Conservation (phyloP, 768 basidiomycete species). For the Lepiota subincarnata region DNA sequence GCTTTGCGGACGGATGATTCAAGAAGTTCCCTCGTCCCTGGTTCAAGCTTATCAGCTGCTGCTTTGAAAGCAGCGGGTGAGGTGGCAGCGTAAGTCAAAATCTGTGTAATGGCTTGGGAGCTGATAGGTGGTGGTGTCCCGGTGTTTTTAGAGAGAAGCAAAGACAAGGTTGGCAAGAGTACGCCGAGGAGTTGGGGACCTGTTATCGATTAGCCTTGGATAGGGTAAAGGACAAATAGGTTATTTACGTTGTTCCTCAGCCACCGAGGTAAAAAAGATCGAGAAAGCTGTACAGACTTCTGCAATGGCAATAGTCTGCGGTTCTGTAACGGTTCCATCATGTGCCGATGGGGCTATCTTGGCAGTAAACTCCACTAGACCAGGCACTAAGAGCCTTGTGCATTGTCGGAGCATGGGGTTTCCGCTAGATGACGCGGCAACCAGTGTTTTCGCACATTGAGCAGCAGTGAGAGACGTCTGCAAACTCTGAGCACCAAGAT, state of each 20-base stretch:
- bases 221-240: not conserved
- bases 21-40: constrained; percentile 51
- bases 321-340: constrained; percentile 51
- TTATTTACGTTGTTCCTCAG: constrained; percentile 60
- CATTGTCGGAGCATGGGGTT: constrained; percentile 69
- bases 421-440: constrained; percentile 64
- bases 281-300: constrained; percentile 84
- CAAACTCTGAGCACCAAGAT: not conserved
- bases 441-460: constrained; percentile 85
- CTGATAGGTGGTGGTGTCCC: constrained; percentile 48
- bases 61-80: constrained; percentile 82
- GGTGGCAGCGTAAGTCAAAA: constrained; percentile 67
- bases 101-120: constrained; percentile 55
- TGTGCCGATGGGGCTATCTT: constrained; percentile 59
- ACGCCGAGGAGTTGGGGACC: constrained; percentile 67
- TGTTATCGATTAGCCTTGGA: constrained; percentile 22
- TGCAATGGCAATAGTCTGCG: constrained; percentile 57
- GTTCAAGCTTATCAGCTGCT: constrained; percentile 65
- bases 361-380: constrained; percentile 76
- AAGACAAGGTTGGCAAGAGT: constrained; percentile 68
- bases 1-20: constrained; percentile 79
- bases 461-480: constrained; percentile 82
- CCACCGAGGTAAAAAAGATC: constrained; percentile 51
- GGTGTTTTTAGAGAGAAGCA: constrained; percentile 49
- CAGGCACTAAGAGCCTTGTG: constrained; percentile 68